Conservation (phyloP, 306 rosid genomes). For the Luffa aegyptiaca region DNA sequence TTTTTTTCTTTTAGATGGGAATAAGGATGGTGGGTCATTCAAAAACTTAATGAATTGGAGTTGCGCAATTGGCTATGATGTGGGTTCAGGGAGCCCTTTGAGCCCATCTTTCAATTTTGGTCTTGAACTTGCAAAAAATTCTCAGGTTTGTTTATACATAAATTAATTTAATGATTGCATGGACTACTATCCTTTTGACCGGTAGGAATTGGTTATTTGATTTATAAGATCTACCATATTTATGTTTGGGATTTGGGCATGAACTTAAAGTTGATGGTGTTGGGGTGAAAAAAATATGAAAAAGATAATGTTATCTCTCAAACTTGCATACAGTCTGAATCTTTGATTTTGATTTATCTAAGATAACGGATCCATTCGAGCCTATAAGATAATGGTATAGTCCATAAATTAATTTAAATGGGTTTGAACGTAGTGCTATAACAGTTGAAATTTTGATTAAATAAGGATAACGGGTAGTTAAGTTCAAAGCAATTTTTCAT, state of each 20-base stretch:
- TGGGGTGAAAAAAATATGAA: neutral
- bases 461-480: neutral
- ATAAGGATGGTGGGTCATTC: conserved; percentile 27
- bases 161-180: neutral
- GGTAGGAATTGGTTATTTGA: conserved; percentile 5
- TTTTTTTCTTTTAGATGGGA: conserved; percentile 36
- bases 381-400: neutral
- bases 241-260: neutral
- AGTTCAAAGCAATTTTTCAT: neutral
- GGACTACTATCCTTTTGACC: neutral
- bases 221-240: neutral
- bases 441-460: neutral
- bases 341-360: neutral
- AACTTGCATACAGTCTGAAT: neutral
- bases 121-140: conserved; percentile 73
- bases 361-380: neutral
- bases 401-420: neutral
- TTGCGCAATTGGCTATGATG: conserved; percentile 77
- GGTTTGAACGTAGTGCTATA: neutral
- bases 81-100: conserved; percentile 82
- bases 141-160: conserved; percentile 42
- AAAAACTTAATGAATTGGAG: conserved; percentile 77
- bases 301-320: neutral
- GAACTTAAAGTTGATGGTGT: neutral
- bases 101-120: conserved; percentile 82